Conservation (phyloP, 1,284 basidiomycete genomes). For the Caloboletus inedulis region DNA sequence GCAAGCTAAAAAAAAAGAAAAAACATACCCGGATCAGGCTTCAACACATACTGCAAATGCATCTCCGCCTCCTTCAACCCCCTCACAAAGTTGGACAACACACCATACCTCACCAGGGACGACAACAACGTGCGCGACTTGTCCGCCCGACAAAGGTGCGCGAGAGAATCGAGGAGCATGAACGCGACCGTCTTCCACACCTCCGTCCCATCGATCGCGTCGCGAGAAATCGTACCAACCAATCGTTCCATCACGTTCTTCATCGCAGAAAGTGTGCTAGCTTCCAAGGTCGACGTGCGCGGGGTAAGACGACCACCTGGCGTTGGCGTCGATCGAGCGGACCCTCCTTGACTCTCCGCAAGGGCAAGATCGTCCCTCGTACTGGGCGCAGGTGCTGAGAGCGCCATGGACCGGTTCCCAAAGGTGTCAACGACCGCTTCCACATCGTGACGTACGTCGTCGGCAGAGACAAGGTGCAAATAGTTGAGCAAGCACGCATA, state of each 20-base stretch:
- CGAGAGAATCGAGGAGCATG: constrained; percentile 77
- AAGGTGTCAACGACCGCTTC: constrained; percentile 29
- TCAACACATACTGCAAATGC: constrained; percentile 77
- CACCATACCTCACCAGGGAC: constrained; percentile 73
- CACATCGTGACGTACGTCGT: constrained; percentile 16
- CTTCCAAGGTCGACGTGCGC: constrained; percentile 49
- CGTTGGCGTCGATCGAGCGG: constrained; percentile 24
- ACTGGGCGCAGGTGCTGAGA: constrained; percentile 37
- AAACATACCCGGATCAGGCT: constrained; percentile 80
- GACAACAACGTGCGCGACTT: constrained; percentile 57
- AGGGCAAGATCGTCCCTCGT: constrained; percentile 40
- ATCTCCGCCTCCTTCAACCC: constrained; percentile 82
- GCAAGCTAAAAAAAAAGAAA: not conserved
- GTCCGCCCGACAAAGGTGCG: constrained; percentile 63
- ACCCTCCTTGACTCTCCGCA: constrained; percentile 36
- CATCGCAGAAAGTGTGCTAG: constrained; percentile 59
- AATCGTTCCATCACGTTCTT: constrained; percentile 72
- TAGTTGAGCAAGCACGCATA: constrained; percentile 91
- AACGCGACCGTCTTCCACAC: constrained; percentile 97
- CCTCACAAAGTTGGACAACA: constrained; percentile 79
- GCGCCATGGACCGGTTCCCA: constrained; percentile 25
- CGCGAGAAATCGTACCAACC: constrained; percentile 75
- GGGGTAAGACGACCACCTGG: constrained; percentile 24
- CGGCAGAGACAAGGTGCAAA: constrained; percentile 65
- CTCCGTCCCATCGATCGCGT: constrained; percentile 92